Evolutionary conservation across 768 basidiomycete genomes (phyloP).

Genomic region (Kwoniella europaea): DNA sequence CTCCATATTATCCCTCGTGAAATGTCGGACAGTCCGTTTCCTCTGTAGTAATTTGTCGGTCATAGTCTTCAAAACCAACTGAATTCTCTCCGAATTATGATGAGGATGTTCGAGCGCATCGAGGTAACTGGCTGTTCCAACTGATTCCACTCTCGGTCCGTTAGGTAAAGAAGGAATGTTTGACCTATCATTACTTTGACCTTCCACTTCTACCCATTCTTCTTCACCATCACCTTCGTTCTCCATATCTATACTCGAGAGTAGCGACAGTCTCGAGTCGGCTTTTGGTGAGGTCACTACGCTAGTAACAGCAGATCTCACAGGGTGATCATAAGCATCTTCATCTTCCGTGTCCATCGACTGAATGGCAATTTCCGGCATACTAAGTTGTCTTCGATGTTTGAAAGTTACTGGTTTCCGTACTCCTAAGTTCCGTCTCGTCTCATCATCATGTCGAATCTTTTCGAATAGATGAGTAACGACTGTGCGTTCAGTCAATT

Average conservation of each 20-base stretch:
- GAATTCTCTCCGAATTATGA: constrained; percentile 43
- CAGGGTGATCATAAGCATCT: constrained; percentile 3
- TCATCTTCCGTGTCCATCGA: constrained; percentile 2
- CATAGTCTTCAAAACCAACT: constrained; percentile 55
- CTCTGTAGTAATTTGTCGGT: constrained; percentile 54
- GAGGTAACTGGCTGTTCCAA: constrained; percentile 25
- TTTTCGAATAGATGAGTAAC: constrained; percentile 28
- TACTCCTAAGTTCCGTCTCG: neutral
- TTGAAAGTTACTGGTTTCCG: neutral
- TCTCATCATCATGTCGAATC: neutral
- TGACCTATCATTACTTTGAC: neutral
- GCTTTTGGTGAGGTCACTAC: neutral
- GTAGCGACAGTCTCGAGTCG: neutral
- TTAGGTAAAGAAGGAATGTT: neutral
- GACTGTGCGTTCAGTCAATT: constrained; percentile 45
- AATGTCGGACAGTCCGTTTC: constrained; percentile 45
- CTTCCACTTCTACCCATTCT: constrained; percentile 56
- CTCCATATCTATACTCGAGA: neutral
- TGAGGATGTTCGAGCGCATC: constrained; percentile 50
- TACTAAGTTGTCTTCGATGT: constrained; percentile 9
- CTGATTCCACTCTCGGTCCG: constrained; percentile 1
- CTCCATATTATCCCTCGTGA: constrained; percentile 18
- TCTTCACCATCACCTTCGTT: constrained; percentile 27
- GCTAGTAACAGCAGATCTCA: constrained; percentile 1
- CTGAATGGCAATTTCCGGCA: constrained; percentile 19